Base-by-base conservation (phyloP, 805 yeast genomes). In the Zygoascus tannicola region DNA sequence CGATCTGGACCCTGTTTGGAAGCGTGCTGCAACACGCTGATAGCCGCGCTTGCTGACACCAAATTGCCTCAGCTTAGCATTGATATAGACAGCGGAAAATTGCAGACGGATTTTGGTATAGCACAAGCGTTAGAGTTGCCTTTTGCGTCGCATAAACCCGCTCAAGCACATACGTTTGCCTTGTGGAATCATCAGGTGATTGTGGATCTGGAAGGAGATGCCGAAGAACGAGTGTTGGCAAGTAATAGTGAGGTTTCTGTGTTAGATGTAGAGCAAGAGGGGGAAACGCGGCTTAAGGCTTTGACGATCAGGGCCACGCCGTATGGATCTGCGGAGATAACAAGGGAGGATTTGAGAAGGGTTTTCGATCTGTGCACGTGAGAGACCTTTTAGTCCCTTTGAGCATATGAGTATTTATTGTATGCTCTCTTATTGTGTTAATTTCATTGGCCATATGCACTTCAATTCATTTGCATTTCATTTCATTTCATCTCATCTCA, bases 1-100 rank as follows among this genome's bases (percentile, higher is more conserved):
- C 74, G 92, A 46, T 70, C 85, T 1, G 95, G 95, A 0, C 94
- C 96, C 2, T 65, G 82, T 22, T 80, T 78, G 54, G 96, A 87
- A 55, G 62, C 81, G 8, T 80, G 84, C 38, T 81, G 87, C 77
- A 75, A 73, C 18, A 75, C 88, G 2, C 60, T 85, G 20, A 56
- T 82, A 4, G 65, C 71, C 26, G 92, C 94, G 0, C 63, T 88
- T 44, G 58, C 69, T 43, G 67, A 71, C 43, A 73, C 79, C 2
- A 65, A 66, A 50, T 66, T 88, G 23, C 97, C 97, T 2, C 62
- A 70, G 32, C 77, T 85, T 4, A 81, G 74, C 50, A 64, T 80
- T 36, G 85, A 81, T 51, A 60, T 70, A 68, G 49, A 76, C 72
- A 28, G 69, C 69, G 38, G 50, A 73, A 71, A 55, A 59, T 75